phyloP scores from a whole-genome alignment of 2,329 filamentous ascomycete species.

The Diaporthe longicolla region DNA sequence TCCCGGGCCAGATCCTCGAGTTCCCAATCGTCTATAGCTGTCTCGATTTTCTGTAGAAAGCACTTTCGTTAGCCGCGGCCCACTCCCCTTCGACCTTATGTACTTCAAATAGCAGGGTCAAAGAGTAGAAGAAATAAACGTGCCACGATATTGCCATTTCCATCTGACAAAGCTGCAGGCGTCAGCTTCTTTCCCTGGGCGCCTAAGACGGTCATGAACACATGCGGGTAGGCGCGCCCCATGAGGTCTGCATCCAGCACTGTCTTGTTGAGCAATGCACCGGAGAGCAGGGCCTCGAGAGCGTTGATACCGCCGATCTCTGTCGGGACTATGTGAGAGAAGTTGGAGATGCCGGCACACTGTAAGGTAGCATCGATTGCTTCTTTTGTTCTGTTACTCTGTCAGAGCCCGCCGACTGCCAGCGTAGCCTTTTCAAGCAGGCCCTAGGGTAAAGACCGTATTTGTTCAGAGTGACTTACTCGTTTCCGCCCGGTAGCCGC shows the following conservation, averaged over 20 bases:
- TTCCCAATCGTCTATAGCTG: not conserved
- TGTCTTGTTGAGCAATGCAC: not conserved
- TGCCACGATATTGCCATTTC: conserved; percentile 12
- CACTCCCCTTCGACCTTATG: not conserved
- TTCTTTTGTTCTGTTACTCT: not conserved
- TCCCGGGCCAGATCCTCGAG: not conserved
- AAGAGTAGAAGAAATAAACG: not conserved
- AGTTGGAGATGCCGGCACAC: not conserved
- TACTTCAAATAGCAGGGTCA: rapidly evolving
- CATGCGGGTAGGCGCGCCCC: conserved; percentile 3
- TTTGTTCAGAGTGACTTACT: not conserved
- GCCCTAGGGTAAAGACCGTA: too few species aligned
- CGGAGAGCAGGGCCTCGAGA: not conserved
- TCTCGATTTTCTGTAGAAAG: not conserved
- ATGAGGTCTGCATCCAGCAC: conserved; percentile 14
- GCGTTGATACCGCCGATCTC: conserved; percentile 25
- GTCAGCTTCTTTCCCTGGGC: conserved; percentile 10
- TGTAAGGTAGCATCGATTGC: not conserved
- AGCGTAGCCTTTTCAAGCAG: not conserved
- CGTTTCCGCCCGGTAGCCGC: not conserved
- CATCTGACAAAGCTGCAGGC: conserved; percentile 3
- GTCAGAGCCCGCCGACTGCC: not conserved
- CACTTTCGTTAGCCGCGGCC: not conserved
- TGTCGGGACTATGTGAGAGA: conserved; percentile 22
- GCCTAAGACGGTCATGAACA: conserved; percentile 11